Percentiles rank a stretch among this genome's conserved stretches.
These are phyloP conservation scores for Orobanche coerulescens DNA, from an alignment of 257 asterid species.

Conservation along the genomic window DNA sequence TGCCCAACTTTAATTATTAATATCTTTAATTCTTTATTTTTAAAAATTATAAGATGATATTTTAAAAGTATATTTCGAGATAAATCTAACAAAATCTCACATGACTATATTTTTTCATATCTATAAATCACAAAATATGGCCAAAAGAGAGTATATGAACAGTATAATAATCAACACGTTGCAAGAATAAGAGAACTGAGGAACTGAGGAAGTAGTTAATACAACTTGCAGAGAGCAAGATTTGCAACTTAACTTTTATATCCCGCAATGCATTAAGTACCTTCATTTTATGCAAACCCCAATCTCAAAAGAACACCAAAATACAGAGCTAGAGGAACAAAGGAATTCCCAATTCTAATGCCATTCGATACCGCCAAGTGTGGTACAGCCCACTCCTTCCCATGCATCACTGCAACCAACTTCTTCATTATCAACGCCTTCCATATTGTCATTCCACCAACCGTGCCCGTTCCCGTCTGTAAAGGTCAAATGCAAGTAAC, in stretches of 20 bases:
- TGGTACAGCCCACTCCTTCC: slow-evolving; percentile 76
- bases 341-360: slow-evolving; percentile 26
- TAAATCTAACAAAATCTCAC: no score
- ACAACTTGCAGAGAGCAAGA: background rate
- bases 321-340: background rate
- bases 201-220: background rate
- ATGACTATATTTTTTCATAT: no score
- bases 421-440: slow-evolving; percentile 83
- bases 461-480: slow-evolving; percentile 84
- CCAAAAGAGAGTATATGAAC: no score
- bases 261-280: background rate
- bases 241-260: background rate
- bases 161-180: no score
- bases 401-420: slow-evolving; percentile 66
- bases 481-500: slow-evolving; percentile 1
- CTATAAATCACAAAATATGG: no score
- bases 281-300: background rate
- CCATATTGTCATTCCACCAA: slow-evolving; percentile 83
- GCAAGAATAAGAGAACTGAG: no score
- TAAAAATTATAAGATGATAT: no score
- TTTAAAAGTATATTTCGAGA: no score
- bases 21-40: no score
- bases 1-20: no score
- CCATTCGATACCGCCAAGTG: slow-evolving; percentile 78
- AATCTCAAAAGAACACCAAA: background rate